Evolutionary conservation across 164 flowering plant species (phyloP).

Genomic region (Chloranthus sessilifolius): DNA sequence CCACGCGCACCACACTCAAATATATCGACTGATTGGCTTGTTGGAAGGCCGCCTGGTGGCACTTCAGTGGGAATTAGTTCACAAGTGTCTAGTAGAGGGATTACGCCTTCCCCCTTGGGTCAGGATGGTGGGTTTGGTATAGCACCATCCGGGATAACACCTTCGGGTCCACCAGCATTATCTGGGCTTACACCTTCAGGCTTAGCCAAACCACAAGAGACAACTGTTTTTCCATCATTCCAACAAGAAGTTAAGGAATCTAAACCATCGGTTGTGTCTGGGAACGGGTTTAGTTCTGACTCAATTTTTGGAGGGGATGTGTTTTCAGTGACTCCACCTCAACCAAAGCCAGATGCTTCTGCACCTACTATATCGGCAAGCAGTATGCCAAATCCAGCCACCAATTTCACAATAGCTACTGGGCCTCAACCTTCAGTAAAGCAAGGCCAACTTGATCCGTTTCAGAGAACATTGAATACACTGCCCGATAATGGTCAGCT

Average conservation of each 20-base stretch:
- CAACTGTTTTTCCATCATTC: constrained; percentile 20
- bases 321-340: constrained; percentile 48
- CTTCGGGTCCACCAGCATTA: constrained; percentile 22
- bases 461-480: constrained; percentile 44
- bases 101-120: constrained; percentile 19
- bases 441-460: constrained; percentile 47
- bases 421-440: constrained; percentile 44
- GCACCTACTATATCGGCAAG: constrained; percentile 28
- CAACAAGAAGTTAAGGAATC: constrained; percentile 41
- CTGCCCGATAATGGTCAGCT: constrained; percentile 37
- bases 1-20: constrained; percentile 33
- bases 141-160: constrained; percentile 16
- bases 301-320: constrained; percentile 60
- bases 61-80: constrained; percentile 28
- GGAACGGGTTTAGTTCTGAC: constrained; percentile 60
- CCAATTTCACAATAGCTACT: constrained; percentile 36
- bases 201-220: constrained; percentile 30
- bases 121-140: constrained; percentile 24
- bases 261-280: constrained; percentile 40
- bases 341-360: constrained; percentile 34
- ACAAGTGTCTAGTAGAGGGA: constrained; percentile 39
- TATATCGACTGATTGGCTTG: constrained; percentile 45
- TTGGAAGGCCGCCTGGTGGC: constrained; percentile 37
- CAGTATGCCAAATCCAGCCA: constrained; percentile 35
- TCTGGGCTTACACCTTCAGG: constrained; percentile 22